Percentiles rank a stretch among this genome's conserved stretches.
These are phyloP conservation scores for Albatrellus ellisii DNA, from an alignment of 768 basidiomycete species.

Conservation along the genomic window DNA sequence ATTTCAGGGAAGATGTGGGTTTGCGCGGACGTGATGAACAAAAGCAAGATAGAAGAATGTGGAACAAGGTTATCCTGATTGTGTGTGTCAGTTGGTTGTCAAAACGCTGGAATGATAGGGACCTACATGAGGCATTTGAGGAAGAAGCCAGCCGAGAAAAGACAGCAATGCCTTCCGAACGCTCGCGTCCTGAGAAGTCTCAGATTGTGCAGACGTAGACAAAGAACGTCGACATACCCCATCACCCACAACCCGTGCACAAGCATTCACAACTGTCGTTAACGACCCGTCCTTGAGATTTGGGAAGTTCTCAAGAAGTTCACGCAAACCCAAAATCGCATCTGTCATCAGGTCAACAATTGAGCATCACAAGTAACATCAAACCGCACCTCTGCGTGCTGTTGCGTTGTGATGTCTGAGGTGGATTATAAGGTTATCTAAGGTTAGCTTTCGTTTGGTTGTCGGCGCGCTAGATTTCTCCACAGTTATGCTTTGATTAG, in stretches of 20 bases:
- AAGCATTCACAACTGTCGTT: constrained; percentile 40
- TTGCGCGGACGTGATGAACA: constrained; percentile 84
- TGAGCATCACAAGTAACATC: background rate
- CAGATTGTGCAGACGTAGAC: background rate
- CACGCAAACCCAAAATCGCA: constrained; percentile 57
- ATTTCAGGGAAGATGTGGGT: constrained; percentile 95
- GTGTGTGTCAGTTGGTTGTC: background rate
- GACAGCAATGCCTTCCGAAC: constrained; percentile 64
- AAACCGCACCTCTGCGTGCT: constrained; percentile 51
- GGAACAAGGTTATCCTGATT: constrained; percentile 56
- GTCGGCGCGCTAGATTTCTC: constrained; percentile 47
- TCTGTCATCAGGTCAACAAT: constrained; percentile 29
- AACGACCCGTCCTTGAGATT: constrained; percentile 38
- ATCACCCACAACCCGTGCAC: constrained; percentile 66
- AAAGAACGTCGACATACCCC: constrained; percentile 38
- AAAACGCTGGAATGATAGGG: background rate
- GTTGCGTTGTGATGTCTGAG: constrained; percentile 74
- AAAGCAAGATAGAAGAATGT: constrained; percentile 60
- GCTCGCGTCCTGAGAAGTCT: constrained; percentile 47
- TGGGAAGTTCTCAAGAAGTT: constrained; percentile 54
- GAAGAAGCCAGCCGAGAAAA: constrained; percentile 65
- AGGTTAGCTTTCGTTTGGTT: constrained; percentile 62
- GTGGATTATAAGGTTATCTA: constrained; percentile 66
- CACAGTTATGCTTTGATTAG: constrained; percentile 62
- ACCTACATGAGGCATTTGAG: constrained; percentile 43